Evolutionary conservation across 305 asterid genomes (phyloP), one percentile per base, ranked within the genome.

Genomic region (Fraxinus ornus): DNA sequence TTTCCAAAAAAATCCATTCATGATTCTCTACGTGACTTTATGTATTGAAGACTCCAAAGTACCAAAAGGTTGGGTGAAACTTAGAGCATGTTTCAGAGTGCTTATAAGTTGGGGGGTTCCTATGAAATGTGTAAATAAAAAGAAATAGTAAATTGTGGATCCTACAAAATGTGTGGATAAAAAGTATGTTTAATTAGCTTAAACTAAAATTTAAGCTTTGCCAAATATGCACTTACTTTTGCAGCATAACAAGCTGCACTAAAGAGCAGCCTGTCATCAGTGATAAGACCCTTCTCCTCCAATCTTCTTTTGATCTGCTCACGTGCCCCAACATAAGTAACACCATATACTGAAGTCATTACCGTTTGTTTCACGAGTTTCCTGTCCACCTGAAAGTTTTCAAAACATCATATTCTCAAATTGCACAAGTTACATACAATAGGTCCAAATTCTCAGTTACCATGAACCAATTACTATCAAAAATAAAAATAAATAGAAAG

Each of bases 271-370:
- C 88, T 87, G 82, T 94, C 97, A 75, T 94, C 97, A 73, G 87
- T 84, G 73, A 94, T 94, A 80, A 92, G 87, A 83, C 97, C 97
- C 89, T 92, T 94, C 90, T 94, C 98, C 88, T 92, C 91, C 87
- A 94, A 85, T 86, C 97, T 88, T 88, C 94, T 84, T 83, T 92
- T 92, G 85, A 94, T 91, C 90, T 94, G 98, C 81, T 94, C 98
- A 77, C 97, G 93, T 64, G 98, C 98, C 62, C 98, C 98, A 79
- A 92, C 86, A 86, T 87, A 94, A 21, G 98, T 94, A 80, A 94
- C 98, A 35, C 98, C 98, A 80, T 94, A 94, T 22, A 94, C 98
- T 60, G 98, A 93, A 76, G 98, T 94, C 98, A 94, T 94, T 81
- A 94, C 97, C 5, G 98, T 94, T 88, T 94, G 97, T 86, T 94